phyloP scores from a whole-genome alignment of 1,284 basidiomycete genomes.

The Pholiota adiposa region DNA sequence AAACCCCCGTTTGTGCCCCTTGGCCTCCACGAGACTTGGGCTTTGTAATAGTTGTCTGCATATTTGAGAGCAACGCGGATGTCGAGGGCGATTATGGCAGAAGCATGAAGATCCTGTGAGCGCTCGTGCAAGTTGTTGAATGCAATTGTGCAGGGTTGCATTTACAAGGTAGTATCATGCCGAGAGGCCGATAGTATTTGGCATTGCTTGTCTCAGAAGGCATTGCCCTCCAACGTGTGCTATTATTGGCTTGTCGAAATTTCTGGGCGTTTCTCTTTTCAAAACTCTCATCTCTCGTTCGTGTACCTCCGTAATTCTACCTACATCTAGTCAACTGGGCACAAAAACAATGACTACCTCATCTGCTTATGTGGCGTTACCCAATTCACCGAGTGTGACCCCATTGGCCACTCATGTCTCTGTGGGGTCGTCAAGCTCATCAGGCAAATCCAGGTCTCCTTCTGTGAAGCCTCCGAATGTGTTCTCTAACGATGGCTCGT shows the following conservation, averaged over 20 bases:
- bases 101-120: background rate
- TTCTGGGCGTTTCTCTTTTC: constrained; percentile 4
- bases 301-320: too few relatives aligned
- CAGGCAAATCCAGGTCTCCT: constrained; percentile 12
- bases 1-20: constrained; percentile 60
- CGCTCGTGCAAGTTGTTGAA: background rate
- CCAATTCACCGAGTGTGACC: background rate
- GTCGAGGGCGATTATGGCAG: background rate
- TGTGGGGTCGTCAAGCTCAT: background rate
- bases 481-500: constrained; percentile 64
- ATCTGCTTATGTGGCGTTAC: background rate
- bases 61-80: constrained; percentile 3
- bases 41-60: constrained; percentile 35
- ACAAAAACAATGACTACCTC: background rate
- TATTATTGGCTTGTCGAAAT: background rate
- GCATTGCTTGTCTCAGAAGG: background rate
- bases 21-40: constrained; percentile 48
- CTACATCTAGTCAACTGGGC: too few relatives aligned
- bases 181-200: background rate
- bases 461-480: constrained; percentile 51
- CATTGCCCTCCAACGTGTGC: background rate
- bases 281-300: too few relatives aligned
- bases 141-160: too few relatives aligned
- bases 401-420: background rate
- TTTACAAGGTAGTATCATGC: background rate